phyloP scores from a whole-genome alignment of 352 stramenopile genomes.

The Phytophthora podocarpi region DNA sequence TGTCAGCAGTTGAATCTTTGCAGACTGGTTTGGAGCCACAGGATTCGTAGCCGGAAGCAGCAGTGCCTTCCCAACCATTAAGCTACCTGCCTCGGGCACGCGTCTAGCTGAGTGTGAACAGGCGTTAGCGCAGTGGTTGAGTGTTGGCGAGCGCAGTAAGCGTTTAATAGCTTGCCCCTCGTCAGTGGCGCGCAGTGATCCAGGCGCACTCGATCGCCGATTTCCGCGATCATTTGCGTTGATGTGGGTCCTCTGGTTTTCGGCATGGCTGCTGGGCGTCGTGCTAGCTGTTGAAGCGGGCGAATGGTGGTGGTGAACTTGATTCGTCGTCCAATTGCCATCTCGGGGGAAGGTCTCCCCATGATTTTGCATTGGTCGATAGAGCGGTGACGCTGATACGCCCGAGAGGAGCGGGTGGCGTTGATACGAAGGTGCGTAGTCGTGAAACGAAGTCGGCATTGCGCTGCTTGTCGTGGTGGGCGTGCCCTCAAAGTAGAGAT shows the following conservation, averaged over 20 bases:
- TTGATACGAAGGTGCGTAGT: conserved; percentile 26
- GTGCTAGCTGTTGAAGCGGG: conserved; percentile 13
- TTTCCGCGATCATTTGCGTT: conserved; percentile 4
- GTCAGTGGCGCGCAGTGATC: conserved; percentile 2
- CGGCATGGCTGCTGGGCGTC: conserved; percentile 1
- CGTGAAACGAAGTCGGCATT: conserved; percentile 12
- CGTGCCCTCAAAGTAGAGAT: conserved; percentile 21
- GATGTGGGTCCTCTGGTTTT: not conserved
- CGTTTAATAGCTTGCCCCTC: conserved; percentile 23
- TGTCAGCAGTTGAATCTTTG: conserved; percentile 58
- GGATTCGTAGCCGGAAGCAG: conserved; percentile 7
- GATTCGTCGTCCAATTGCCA: conserved; percentile 22
- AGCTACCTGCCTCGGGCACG: conserved; percentile 4
- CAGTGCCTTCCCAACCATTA: conserved; percentile 5
- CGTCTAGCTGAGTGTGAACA: not conserved
- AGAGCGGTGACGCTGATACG: conserved; percentile 12
- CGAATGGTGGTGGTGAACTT: conserved; percentile 14
- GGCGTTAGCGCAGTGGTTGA: conserved; percentile 4
- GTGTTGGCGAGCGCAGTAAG: conserved; percentile 23
- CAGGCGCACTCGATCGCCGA: not conserved
- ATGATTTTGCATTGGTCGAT: conserved; percentile 23
- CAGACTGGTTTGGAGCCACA: conserved; percentile 10
- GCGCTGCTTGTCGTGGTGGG: not conserved
- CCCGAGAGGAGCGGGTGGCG: conserved; percentile 11
- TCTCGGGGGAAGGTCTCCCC: conserved; percentile 8